phyloP scores from a whole-genome alignment of 108 stramenopile species.

The Aurantiochytrium sp. region DNA sequence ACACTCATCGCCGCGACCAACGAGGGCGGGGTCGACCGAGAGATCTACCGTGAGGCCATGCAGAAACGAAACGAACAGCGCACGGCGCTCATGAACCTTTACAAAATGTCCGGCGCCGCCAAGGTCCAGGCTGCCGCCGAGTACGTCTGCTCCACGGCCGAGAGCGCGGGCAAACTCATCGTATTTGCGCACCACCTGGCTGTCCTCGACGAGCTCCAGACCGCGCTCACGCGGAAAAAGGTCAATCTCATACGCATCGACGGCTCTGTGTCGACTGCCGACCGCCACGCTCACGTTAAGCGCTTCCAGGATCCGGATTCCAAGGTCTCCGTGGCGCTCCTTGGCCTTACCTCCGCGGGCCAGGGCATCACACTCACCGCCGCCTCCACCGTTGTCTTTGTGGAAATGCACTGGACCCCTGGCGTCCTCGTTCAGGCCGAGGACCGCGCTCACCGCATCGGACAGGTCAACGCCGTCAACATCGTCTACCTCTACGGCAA shows the following conservation, averaged over 20 bases:
- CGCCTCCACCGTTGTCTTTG: slow-evolving; percentile 89
- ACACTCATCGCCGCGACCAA: background rate
- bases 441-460: slow-evolving; percentile 92
- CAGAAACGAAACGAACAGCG: slow-evolving; percentile 60
- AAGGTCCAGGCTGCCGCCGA: slow-evolving; percentile 72
- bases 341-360: slow-evolving; percentile 94
- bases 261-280: slow-evolving; percentile 74
- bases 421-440: slow-evolving; percentile 95
- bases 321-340: slow-evolving; percentile 69
- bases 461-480: slow-evolving; percentile 77
- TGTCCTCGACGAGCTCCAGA: slow-evolving; percentile 74
- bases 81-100: slow-evolving; percentile 72
- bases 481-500: slow-evolving; percentile 75
- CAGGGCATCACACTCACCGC: slow-evolving; percentile 95
- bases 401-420: slow-evolving; percentile 94
- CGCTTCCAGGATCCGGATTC: slow-evolving; percentile 79
- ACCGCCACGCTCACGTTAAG: slow-evolving; percentile 82
- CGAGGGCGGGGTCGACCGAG: background rate
- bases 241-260: slow-evolving; percentile 83
- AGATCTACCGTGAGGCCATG: slow-evolving; percentile 42
- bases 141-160: slow-evolving; percentile 65
- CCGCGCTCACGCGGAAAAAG: slow-evolving; percentile 56
- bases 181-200: slow-evolving; percentile 91
- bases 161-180: slow-evolving; percentile 80
- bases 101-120: slow-evolving; percentile 67